phyloP scores from a whole-genome alignment of 169 alveolate species.

The Babesia sp. region DNA sequence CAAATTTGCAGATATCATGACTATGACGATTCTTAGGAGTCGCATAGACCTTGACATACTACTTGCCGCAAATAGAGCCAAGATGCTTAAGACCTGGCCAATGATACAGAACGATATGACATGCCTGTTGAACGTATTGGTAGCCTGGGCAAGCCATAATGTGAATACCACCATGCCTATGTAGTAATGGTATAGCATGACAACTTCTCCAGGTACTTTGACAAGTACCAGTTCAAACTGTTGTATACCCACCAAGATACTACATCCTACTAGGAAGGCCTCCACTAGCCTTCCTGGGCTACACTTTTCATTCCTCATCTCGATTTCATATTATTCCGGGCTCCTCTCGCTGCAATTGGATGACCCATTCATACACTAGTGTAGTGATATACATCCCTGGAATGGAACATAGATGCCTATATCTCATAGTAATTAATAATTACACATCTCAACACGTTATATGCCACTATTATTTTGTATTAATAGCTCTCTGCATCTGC shows the following conservation, averaged over 20 bases:
- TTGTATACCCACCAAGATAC: neutral
- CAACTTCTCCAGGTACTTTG: neutral
- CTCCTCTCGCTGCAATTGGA: too few relatives aligned
- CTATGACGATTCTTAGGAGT: neutral
- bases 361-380: too few relatives aligned
- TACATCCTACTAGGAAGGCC: conserved; percentile 11
- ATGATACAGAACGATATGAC: neutral
- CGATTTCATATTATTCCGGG: too few relatives aligned
- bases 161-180: neutral
- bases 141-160: neutral
- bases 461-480: too few relatives aligned
- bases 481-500: too few relatives aligned
- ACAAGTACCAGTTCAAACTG: neutral
- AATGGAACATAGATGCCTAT: too few relatives aligned
- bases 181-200: neutral
- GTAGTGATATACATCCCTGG: too few relatives aligned
- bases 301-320: too few relatives aligned
- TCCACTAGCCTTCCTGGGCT: neutral
- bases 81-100: neutral
- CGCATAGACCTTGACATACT: too few relatives aligned
- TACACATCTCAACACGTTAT: too few relatives aligned
- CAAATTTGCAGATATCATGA: neutral
- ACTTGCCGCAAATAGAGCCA: neutral
- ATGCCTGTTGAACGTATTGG: neutral
- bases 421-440: too few relatives aligned